Percentiles rank a stretch among this genome's conserved stretches.
Conservation (phyloP, 768 basidiomycete genomes). For the Udeniomyces megalosporus region DNA sequence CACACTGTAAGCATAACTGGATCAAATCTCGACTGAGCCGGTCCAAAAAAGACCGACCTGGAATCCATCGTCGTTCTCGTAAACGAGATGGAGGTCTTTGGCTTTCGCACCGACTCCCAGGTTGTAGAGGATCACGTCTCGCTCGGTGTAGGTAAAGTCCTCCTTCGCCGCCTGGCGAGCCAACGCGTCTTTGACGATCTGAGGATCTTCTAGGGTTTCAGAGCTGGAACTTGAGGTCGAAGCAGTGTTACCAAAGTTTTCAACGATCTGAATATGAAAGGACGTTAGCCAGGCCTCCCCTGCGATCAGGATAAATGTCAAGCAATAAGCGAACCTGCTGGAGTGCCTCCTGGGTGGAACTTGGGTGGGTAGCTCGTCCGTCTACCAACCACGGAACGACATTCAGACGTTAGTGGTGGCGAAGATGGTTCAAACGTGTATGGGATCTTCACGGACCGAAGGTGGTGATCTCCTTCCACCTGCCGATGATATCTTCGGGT, state of each 20-base stretch:
- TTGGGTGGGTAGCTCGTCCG: conserved; percentile 65
- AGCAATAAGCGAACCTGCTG: conserved; percentile 39
- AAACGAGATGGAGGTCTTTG: conserved; percentile 80
- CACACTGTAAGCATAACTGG: too few species aligned
- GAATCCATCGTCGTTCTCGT: conserved; percentile 77
- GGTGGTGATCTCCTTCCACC: conserved; percentile 69
- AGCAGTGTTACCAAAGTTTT: conserved; percentile 41
- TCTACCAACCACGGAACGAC: conserved; percentile 39
- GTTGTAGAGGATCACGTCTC: conserved; percentile 88
- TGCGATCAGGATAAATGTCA: background rate
- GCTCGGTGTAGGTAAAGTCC: conserved; percentile 63
- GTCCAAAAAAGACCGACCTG: conserved; percentile 18
- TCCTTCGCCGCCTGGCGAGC: conserved; percentile 35
- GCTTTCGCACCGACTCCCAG: conserved; percentile 86
- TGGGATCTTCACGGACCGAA: conserved; percentile 44
- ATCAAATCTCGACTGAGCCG: background rate
- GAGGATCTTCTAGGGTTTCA: conserved; percentile 52
- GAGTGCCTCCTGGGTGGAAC: conserved; percentile 55
- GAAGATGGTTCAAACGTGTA: too few species aligned
- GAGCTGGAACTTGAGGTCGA: conserved; percentile 8
- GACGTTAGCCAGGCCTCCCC: background rate
- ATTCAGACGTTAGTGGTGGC: too few species aligned
- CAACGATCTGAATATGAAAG: conserved; percentile 34
- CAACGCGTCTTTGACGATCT: conserved; percentile 70
- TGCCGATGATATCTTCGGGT: conserved; percentile 60